Evolutionary conservation across 306 rosid genomes (phyloP).

Genomic region (Senna tora): DNA sequence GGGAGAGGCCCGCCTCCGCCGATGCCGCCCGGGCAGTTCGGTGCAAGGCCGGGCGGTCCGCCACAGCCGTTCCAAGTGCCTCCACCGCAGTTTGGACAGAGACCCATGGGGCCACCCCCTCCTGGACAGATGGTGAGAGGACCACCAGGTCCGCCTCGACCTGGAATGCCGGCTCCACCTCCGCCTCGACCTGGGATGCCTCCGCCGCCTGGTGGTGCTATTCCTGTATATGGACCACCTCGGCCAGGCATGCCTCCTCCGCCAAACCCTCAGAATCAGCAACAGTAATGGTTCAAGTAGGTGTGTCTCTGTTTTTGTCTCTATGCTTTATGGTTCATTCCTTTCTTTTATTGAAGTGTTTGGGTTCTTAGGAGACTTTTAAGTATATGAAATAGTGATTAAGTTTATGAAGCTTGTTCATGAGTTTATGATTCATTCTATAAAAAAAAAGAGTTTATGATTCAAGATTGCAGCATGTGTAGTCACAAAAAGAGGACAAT

Average conservation of each 20-base stretch:
- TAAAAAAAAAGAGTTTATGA: constrained; percentile 20
- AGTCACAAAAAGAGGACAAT: not conserved
- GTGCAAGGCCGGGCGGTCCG: constrained; percentile 70
- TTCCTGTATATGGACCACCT: constrained; percentile 85
- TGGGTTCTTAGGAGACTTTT: not conserved
- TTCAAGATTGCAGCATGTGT: not conserved
- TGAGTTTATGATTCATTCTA: constrained; percentile 22
- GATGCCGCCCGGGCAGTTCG: constrained; percentile 69
- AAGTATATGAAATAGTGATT: not conserved
- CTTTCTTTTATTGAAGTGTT: not conserved
- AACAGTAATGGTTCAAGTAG: constrained; percentile 51
- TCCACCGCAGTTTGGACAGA: constrained; percentile 84
- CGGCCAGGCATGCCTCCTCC: constrained; percentile 91
- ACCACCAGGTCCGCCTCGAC: constrained; percentile 82
- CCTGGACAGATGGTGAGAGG: constrained; percentile 97
- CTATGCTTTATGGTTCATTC: not conserved
- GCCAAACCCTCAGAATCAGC: constrained; percentile 76
- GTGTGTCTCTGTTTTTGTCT: constrained; percentile 6
- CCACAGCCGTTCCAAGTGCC: constrained; percentile 60
- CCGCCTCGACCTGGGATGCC: constrained; percentile 97
- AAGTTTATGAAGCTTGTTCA: not conserved
- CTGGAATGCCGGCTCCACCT: constrained; percentile 76
- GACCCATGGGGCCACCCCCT: constrained; percentile 99
- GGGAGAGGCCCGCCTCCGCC: constrained; percentile 71
- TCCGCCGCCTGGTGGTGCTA: constrained; percentile 79